Percentiles rank a stretch among this genome's conserved stretches.
Conservation (phyloP, 1,284 basidiomycete species). For the Uromyces viciae-fabae region DNA sequence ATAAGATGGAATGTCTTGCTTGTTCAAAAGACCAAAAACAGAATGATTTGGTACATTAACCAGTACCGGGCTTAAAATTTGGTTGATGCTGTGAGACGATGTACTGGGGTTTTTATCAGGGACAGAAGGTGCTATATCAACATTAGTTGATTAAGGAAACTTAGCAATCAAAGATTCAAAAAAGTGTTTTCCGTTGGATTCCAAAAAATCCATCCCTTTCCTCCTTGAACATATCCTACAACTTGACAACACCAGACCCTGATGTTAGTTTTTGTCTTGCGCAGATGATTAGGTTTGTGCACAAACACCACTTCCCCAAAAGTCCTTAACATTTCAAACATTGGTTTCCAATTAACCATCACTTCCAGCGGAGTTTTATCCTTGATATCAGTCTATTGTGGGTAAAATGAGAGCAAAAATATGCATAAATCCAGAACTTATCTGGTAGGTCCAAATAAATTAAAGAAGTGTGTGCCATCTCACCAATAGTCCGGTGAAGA, state of each 20-base stretch:
- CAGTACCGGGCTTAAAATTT: background rate
- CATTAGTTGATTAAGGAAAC: background rate
- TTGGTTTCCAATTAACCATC: background rate
- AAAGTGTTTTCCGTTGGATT: background rate
- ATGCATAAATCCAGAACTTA: too few species aligned
- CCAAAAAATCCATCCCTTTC: constrained; percentile 16
- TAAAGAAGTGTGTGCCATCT: too few species aligned
- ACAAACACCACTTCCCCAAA: constrained; percentile 16
- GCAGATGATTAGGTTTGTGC: background rate
- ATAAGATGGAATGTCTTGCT: background rate
- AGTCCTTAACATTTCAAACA: background rate
- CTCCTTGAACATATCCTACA: constrained; percentile 6
- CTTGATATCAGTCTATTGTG: too few species aligned
- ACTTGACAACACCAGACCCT: background rate
- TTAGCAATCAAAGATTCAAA: background rate
- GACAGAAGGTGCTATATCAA: background rate
- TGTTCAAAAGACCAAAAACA: background rate
- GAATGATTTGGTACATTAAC: background rate
- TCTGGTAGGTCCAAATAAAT: too few species aligned
- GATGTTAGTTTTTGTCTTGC: background rate
- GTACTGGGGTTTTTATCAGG: background rate
- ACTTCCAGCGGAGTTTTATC: constrained; percentile 11
- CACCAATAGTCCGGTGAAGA: too few species aligned
- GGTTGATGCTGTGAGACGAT: background rate
- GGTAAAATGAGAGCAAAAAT: too few species aligned